Evolutionary conservation across 768 basidiomycete species (phyloP), one percentile per base, ranked within the genome.

Genomic region (Auricularia sp.): DNA sequence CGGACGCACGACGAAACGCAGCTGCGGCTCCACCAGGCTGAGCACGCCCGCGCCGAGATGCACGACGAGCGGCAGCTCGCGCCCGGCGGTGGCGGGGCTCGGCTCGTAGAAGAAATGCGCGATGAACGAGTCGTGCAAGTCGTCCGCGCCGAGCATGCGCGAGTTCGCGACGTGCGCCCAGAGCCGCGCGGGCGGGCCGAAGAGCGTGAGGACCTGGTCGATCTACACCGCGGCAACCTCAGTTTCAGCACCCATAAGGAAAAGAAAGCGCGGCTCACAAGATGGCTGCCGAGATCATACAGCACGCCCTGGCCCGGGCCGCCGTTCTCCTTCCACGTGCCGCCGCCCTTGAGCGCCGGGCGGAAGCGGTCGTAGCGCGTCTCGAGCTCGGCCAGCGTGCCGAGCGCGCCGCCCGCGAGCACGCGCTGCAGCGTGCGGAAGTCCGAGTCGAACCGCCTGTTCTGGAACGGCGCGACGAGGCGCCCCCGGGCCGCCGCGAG

Each of bases 331-430:
- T 93, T 94, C 93, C 92, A 96, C 0, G 85, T 83, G 11, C 56
- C 56, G 11, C 56, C 56, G 13, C 85, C 83, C 69, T 87, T 88
- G 37, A 86, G 72, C 1, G 75, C 78, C 33, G 80, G 79, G 39
- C 88, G 83, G 77, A 84, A 92, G 51, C 92, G 85, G 72, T 92
- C 90, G 72, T 69, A 88, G 89, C 88, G 84, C 7, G 88, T 89
- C 73, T 90, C 89, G 64, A 91, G 87, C 71, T 91, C 89, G 5
- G 82, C 74, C 13, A 91, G 73, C 14, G 79, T 75, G 2, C 90
- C 90, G 42, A 90, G 73, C 8, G 61, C 63, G 18, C 70, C 70
- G n/a, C 66, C n/a, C 24, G 77, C 75, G 33, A 92, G 73, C 29
- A 92, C 78, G 45, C 78, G 77, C 68, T 80, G 81, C 61, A 92